Conservation (phyloP, 2,329 filamentous ascomycete species). For the Simplicillium sp. region DNA sequence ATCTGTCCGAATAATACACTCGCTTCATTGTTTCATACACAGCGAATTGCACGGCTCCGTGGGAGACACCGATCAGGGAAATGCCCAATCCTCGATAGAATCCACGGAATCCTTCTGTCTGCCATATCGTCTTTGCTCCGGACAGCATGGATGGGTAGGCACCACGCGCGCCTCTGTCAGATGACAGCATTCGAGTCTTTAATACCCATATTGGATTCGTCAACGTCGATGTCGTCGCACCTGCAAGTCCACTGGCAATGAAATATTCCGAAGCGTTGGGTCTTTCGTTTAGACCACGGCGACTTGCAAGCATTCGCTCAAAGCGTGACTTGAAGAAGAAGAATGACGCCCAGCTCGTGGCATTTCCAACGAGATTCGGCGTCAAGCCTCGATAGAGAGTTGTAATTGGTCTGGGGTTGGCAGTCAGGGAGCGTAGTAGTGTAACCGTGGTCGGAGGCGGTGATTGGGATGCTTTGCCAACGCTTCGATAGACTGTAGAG, state of each 20-base stretch:
- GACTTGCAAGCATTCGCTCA: conserved; percentile 34
- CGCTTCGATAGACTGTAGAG: conserved; percentile 39
- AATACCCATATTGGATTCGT: conserved; percentile 98
- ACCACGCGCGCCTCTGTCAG: conserved; percentile 60
- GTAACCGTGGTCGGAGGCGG: conserved; percentile 37
- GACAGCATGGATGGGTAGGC: conserved; percentile 73
- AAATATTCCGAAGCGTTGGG: conserved; percentile 65
- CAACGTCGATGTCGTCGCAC: conserved; percentile 66
- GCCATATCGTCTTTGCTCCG: conserved; percentile 58
- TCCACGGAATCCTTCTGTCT: conserved; percentile 63
- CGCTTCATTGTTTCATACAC: conserved; percentile 70
- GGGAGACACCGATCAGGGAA: conserved; percentile 75
- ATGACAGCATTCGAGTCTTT: conserved; percentile 93
- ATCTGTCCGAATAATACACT: conserved; percentile 40
- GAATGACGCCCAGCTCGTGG: conserved; percentile 82
- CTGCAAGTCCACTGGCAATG: conserved; percentile 59
- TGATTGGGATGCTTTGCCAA: conserved; percentile 18
- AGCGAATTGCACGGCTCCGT: conserved; percentile 92
- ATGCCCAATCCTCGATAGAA: conserved; percentile 85
- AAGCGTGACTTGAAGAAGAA: conserved; percentile 64
- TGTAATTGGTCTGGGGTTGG: conserved; percentile 45
- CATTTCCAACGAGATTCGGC: conserved; percentile 87
- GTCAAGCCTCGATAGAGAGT: conserved; percentile 84
- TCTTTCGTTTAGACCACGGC: conserved; percentile 8
- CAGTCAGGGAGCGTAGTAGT: conserved; percentile 39